Evolutionary conservation across 495 filamentous ascomycete species (phyloP), one percentile per base, ranked within the genome.

Genomic region (Podospora conica): DNA sequence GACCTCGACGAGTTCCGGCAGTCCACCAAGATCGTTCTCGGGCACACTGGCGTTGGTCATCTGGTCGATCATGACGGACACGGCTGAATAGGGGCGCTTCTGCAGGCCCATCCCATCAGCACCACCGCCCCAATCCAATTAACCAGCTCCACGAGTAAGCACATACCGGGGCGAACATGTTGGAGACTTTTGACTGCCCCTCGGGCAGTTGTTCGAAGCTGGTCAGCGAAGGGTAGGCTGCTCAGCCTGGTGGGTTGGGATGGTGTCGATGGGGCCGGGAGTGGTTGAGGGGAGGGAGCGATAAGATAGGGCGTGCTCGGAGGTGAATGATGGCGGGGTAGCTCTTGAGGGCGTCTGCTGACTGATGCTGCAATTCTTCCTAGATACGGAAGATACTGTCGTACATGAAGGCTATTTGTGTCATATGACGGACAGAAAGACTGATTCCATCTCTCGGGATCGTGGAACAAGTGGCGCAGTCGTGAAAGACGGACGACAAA

Each of bases 61-160:
- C 55, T 88, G 86, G 74, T 98, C 94, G 67, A 99, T 88, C 62
- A 91, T 90, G n/a, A 96, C 96, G 22, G 94, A 96, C 67, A 98
- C 87, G 10, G 96, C 92, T 63, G 96, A 88, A 76, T 92, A 98
- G 0, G 96, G 93, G 78, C 98, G 97, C 82, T 92, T 91, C 88
- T 93, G 78, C 66, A 48, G 25, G 9, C 27, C 8, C 18, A 67
- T 76, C 27, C 8, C 18, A 67, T 76, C 68, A 64, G 55, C 4
- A 33, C 20, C n/a, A 22, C 23, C 10, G 24, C 3, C 3, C 1
- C 20, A 53, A 25, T 18, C 20, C 25, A 21, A n/a, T n/a, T n/a
- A n/a, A 55, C 48, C 20, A 63, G 25, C 8, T 21, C 23, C 33
- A 20, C 12, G 28, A 23, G 24, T 58, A 28, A 20, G 11, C 18